Evolutionary conservation across 1,284 basidiomycete genomes (phyloP).

Genomic region (Hypsizygus ulmarius): DNA sequence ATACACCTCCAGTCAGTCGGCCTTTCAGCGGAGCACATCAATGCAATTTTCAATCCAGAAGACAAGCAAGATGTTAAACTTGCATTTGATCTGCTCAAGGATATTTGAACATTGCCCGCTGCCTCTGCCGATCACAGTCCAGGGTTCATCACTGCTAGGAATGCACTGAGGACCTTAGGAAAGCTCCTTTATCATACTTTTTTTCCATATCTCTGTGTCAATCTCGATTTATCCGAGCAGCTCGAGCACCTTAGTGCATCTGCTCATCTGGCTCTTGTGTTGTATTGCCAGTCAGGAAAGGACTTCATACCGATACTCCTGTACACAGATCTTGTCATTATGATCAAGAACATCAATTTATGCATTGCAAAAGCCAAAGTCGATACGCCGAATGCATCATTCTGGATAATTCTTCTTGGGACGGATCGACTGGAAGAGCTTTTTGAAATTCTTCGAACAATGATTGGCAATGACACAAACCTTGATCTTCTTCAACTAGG

Average conservation of each 20-base stretch:
- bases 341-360: slow-evolving; percentile 39
- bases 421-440: slow-evolving; percentile 35
- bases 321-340: slow-evolving; percentile 35
- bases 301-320: slow-evolving; percentile 28
- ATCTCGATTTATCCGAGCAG: slow-evolving; percentile 34
- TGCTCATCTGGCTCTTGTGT: slow-evolving; percentile 24
- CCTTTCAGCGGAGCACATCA: slow-evolving; percentile 13
- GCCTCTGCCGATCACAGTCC: slow-evolving; percentile 12
- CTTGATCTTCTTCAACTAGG: slow-evolving; percentile 30
- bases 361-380: slow-evolving; percentile 37
- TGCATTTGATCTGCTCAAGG: slow-evolving; percentile 25
- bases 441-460: slow-evolving; percentile 34
- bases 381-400: slow-evolving; percentile 27
- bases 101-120: slow-evolving; percentile 26
- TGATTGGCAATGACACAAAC: slow-evolving; percentile 35
- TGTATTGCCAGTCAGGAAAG: slow-evolving; percentile 23
- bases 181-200: slow-evolving; percentile 25
- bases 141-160: slow-evolving; percentile 16
- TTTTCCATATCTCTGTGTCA: slow-evolving; percentile 32
- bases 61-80: slow-evolving; percentile 34
- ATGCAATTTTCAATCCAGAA: slow-evolving; percentile 28
- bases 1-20: slow-evolving; percentile 20
- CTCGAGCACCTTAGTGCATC: slow-evolving; percentile 33
- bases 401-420: slow-evolving; percentile 36
- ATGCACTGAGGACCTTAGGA: slow-evolving; percentile 26